These are phyloP conservation scores for Russula virescens DNA, from an alignment of 768 basidiomycete genomes.

Conservation along the genomic window DNA sequence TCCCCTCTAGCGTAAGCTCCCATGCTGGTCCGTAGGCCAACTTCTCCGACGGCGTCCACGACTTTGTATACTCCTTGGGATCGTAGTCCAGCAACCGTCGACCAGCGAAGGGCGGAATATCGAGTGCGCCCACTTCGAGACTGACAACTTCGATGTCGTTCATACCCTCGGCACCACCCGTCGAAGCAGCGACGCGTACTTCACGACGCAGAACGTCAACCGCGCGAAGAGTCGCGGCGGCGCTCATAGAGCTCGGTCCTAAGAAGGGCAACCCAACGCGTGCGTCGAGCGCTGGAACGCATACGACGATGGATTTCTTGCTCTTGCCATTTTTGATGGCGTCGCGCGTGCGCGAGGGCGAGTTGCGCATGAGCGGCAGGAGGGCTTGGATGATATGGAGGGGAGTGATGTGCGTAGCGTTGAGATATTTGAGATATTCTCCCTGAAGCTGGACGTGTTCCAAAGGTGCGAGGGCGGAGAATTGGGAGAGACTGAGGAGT, in stretches of 20 bases:
- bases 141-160: slow-evolving; percentile 63
- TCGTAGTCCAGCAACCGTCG: slow-evolving; percentile 34
- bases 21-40: slow-evolving; percentile 68
- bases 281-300: slow-evolving; percentile 66
- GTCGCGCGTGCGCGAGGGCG: slow-evolving; percentile 50
- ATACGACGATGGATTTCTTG: slow-evolving; percentile 54
- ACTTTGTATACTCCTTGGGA: slow-evolving; percentile 44
- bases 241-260: slow-evolving; percentile 65
- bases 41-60: slow-evolving; percentile 72
- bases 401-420: slow-evolving; percentile 69
- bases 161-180: slow-evolving; percentile 52
- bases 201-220: slow-evolving; percentile 72
- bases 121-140: slow-evolving; percentile 66
- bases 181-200: slow-evolving; percentile 50
- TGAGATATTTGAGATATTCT: slow-evolving; percentile 65
- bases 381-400: slow-evolving; percentile 71
- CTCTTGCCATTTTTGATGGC: slow-evolving; percentile 40
- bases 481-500: slow-evolving; percentile 50
- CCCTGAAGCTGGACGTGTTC: slow-evolving; percentile 61
- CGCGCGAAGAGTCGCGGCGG: slow-evolving; percentile 64
- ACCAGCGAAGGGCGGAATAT: slow-evolving; percentile 16
- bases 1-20: slow-evolving; percentile 40
- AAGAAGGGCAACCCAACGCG: slow-evolving; percentile 69
- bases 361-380: slow-evolving; percentile 67
- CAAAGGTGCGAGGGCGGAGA: slow-evolving; percentile 49